Evolutionary conservation across 1,284 basidiomycete genomes (phyloP).

Genomic region (Pholiota adiposa): DNA sequence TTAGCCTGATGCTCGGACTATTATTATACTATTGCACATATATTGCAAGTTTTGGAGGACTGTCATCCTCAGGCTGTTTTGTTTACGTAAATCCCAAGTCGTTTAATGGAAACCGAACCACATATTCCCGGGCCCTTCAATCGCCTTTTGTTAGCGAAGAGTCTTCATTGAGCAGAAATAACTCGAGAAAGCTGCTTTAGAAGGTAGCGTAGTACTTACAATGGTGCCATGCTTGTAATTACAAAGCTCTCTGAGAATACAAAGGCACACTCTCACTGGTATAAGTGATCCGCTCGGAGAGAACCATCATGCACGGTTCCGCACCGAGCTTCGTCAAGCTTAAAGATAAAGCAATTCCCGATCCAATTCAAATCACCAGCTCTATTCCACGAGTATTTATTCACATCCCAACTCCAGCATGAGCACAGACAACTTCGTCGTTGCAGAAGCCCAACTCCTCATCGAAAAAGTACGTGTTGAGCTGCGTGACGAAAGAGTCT

Average conservation of each 20-base stretch:
- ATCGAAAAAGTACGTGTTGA: conserved; percentile 59
- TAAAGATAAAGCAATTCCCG: not conserved
- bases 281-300: conserved; percentile 1
- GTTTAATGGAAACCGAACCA: no score
- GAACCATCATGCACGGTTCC: not conserved
- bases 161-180: no score
- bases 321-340: not conserved
- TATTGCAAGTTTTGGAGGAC: no score
- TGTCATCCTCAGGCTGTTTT: no score
- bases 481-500: not conserved
- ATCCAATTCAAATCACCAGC: not conserved
- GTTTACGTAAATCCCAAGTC: no score
- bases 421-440: conserved; percentile 43
- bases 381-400: not conserved
- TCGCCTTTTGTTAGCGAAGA: no score
- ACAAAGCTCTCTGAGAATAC: no score
- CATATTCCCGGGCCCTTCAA: no score
- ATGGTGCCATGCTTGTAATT: no score
- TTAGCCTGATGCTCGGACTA: not conserved
- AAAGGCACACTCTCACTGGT: not conserved
- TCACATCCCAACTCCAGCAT: conserved; percentile 6
- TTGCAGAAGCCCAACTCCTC: conserved; percentile 75
- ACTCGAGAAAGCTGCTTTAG: no score
- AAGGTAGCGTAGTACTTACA: no score
- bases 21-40: no score